Percentiles rank a stretch among this genome's conserved stretches.
Evolutionary conservation across 257 asterid genomes (phyloP).

Genomic region (Jaltomata sinuosa): DNA sequence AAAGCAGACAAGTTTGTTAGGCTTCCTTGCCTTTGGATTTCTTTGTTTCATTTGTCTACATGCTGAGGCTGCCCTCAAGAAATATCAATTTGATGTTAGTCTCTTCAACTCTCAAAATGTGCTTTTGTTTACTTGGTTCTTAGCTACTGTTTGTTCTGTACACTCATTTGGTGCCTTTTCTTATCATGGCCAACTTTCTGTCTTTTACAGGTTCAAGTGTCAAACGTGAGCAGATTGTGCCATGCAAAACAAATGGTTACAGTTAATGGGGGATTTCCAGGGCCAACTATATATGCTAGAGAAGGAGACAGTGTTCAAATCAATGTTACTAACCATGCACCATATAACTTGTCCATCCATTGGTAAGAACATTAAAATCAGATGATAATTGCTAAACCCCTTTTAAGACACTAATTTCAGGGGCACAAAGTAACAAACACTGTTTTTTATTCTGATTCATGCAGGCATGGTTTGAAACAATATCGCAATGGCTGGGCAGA

Average conservation of each 20-base stretch:
- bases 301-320: slow-evolving; percentile 52
- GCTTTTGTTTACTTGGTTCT: neutral
- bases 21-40: neutral
- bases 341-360: slow-evolving; percentile 62
- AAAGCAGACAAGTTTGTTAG: neutral
- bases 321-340: slow-evolving; percentile 55
- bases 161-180: neutral
- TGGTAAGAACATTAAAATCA: slow-evolving; percentile 21
- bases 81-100: slow-evolving; percentile 52
- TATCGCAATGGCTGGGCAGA: slow-evolving; percentile 45
- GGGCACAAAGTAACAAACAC: neutral
- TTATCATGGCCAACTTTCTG: neutral
- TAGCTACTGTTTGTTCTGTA: neutral
- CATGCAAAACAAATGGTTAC: slow-evolving; percentile 59
- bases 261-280: slow-evolving; percentile 46
- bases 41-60: slow-evolving; percentile 6
- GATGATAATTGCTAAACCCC: neutral
- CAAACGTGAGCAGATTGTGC: slow-evolving; percentile 59
- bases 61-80: slow-evolving; percentile 38
- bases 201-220: slow-evolving; percentile 39
- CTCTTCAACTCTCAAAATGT: neutral
- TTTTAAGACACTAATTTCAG: neutral
- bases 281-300: slow-evolving; percentile 29
- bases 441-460: neutral
- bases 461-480: slow-evolving; percentile 69